These are phyloP conservation scores for Teunomyces stri DNA, from an alignment of 805 yeast genomes.

Conservation along the genomic window DNA sequence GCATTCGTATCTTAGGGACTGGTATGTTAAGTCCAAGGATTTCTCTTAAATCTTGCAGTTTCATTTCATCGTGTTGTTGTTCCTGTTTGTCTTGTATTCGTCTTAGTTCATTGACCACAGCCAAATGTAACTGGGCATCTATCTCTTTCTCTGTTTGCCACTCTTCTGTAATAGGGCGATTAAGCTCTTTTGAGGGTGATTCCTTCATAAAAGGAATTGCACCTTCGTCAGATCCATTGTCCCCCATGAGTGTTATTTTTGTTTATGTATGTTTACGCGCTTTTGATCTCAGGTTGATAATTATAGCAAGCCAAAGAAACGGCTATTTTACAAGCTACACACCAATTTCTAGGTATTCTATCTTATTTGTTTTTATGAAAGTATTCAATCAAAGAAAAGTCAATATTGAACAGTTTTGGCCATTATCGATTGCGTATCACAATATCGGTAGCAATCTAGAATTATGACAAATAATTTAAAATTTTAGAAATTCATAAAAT, in stretches of 20 bases:
- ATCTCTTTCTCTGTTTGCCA: background rate
- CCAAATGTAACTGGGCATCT: background rate
- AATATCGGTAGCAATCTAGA: too few relatives aligned
- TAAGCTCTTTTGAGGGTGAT: background rate
- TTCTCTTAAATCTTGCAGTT: background rate
- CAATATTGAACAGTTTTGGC: too few relatives aligned
- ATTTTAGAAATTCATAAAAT: too few relatives aligned
- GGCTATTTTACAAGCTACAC: too few relatives aligned
- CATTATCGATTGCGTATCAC: rapidly evolving
- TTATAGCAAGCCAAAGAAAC: too few relatives aligned
- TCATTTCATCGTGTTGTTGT: background rate
- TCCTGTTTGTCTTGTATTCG: background rate
- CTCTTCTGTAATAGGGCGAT: background rate
- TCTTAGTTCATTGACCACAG: background rate
- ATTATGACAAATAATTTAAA: too few relatives aligned
- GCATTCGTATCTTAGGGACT: background rate
- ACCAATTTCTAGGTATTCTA: too few relatives aligned
- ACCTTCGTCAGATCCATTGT: background rate
- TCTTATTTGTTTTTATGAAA: too few relatives aligned
- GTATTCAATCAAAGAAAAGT: too few relatives aligned
- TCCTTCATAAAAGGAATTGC: background rate
- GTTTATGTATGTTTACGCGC: background rate
- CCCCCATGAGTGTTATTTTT: background rate
- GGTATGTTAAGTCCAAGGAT: background rate
- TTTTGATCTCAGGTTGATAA: background rate